Evolutionary conservation across 2,329 filamentous ascomycete species (phyloP), one percentile per base, ranked within the genome.

Genomic region (Metarhizium robertsii): DNA sequence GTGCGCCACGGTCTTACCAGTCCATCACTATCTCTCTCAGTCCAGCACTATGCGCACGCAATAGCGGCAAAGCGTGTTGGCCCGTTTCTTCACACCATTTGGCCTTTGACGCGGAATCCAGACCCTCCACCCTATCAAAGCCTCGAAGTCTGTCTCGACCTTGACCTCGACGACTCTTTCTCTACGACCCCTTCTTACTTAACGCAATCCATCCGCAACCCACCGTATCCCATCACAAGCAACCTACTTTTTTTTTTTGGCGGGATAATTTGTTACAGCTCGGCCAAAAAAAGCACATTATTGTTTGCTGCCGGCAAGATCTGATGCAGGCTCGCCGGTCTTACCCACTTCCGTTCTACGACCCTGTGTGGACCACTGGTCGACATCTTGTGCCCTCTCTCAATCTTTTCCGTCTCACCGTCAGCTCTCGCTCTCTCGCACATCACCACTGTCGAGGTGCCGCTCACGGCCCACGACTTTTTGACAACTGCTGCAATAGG

Each of bases 291-390:
- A 30, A 40, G 32, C 53, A 49, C 32, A 45, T 25, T 36, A 2
- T 25, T 25, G 32, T 36, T 30, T 30, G 10, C 10, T 42, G 46
- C 45, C 20, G 53, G 45, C 25, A 32, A 30, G n/a, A 58, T 53
- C 49, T 49, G 50, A 58, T 58, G 55, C 49, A 55, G 50, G 14
- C 20, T 55, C 14, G 48, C 34, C 38, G 46, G 32, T 50, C 36
- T 40, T 52, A n/a, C 51, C 58, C 30, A 42, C 55, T 52, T 43
- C 49, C 25, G 52, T 53, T 43, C 48, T 52, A 18, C 36, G 51
- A 55, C 20, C 46, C 50, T 53, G 36, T 32, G 57, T 53, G 57
- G 53, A 49, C 43, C 57, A 32, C 45, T 34, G 10, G 32, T 20
- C 16, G 43, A 34, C 52, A 4, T 34, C 30, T 38, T 29, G 42